Base-by-base conservation (phyloP, 1,284 basidiomycete genomes). In the Puccinia novopanici region DNA sequence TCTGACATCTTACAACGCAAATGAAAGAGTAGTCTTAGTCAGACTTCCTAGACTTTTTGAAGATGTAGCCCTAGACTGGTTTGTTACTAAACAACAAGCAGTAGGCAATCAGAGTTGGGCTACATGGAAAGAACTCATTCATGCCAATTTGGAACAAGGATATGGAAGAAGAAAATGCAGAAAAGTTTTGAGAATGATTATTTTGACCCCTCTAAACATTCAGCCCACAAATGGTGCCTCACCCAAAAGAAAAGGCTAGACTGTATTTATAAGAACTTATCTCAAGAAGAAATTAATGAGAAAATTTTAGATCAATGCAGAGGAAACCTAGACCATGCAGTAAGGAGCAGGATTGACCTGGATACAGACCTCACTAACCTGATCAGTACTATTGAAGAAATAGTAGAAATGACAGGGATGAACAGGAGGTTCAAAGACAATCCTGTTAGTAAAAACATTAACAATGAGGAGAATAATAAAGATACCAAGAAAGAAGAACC, bases 171-270 rank as follows among this genome's bases (percentile, higher is more conserved):
- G n/a, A n/a, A n/a, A n/a, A n/a, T n/a, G n/a, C 22, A 24, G 8
- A 50, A 30, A 70, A 24, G 27, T 15, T 50, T 70, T 50, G 67
- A 70, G 22, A 50, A 4, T 30, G 42, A 70, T n/a, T 52, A 50
- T 17, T 70, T 70, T 50, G 67, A 70, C 24, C 67, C 67, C 17
- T 27, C n/a, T 12, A 70, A 70, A 70, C 24, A 70, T 30, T 13
- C 24, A 17, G 40, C 40, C 10, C 30, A n/a, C 24, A 12, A 68
- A 24, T 68, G 65, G 65, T 68, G 65, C 15, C 24, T 68, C 8
- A n/a, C 8, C n/a, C 65, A 68, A 68, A 68, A 48, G 42, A 68
- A 68, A 22, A 68, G 65, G 22, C 17, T 50, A 24, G 42, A 70
- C 19, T 50, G 45, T 70, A 30, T 52, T 17, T 52, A 70, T 22